A percentile compares a stretch with the other conserved stretches of the same genome.
These are phyloP conservation scores for Calocybe indica DNA, from an alignment of 768 basidiomycete genomes.

Conservation along the genomic window DNA sequence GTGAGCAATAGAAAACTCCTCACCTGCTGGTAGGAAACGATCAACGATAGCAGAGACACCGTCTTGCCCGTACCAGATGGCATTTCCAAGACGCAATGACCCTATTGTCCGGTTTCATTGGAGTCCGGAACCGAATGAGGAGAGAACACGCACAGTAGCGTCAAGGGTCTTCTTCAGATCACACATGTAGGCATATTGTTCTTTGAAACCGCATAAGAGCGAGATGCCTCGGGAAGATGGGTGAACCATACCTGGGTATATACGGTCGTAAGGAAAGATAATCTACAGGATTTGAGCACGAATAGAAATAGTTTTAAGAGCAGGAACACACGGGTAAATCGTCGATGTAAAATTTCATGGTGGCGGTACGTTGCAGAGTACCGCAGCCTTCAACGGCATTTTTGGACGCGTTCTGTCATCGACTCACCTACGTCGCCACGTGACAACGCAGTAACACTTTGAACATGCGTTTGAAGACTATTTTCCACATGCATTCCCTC, in stretches of 20 bases:
- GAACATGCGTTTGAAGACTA: no score
- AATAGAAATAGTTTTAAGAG: background rate
- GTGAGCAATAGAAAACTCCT: background rate
- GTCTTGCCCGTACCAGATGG: conserved; percentile 99
- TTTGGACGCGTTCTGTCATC: background rate
- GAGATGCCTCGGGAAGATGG: conserved; percentile 1
- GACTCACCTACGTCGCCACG: no score
- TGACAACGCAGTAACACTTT: no score
- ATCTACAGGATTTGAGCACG: conserved; percentile 40
- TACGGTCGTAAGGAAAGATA: conserved; percentile 89
- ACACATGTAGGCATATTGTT: conserved; percentile 99
- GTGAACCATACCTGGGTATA: conserved; percentile 79
- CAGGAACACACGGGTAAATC: conserved; percentile 58
- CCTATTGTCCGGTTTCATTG: conserved; percentile 40
- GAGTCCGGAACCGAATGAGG: background rate
- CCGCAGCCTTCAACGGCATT: background rate
- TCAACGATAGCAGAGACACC: conserved; percentile 89
- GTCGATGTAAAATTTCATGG: conserved; percentile 82
- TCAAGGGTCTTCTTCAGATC: conserved; percentile 96
- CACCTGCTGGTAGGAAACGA: conserved; percentile 97
- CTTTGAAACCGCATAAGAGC: conserved; percentile 30
- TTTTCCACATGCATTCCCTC: no score
- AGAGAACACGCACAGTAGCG: conserved; percentile 56
- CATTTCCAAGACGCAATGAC: conserved; percentile 99
- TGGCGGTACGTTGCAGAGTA: no score